Evolutionary conservation across 2,329 filamentous ascomycete genomes (phyloP), one percentile per base, ranked within the genome.

Genomic region (Ceratocystis eucalypticola): DNA sequence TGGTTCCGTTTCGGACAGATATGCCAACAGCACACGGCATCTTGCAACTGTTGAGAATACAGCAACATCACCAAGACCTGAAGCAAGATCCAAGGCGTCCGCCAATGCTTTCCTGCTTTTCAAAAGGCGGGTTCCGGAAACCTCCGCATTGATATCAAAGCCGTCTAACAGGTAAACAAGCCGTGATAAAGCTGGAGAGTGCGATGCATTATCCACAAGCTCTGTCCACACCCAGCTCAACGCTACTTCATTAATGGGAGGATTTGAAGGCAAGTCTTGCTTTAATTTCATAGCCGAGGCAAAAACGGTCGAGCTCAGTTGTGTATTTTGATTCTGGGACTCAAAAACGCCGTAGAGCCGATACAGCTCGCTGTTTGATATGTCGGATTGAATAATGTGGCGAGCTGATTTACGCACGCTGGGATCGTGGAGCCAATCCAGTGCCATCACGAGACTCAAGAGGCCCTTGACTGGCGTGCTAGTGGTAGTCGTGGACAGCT

Each of bases 301-400:
- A 71, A 93, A 82, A 0, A 94, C 85, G 64, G 83, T 84, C 25
- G 79, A 76, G 3, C 88, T 86, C 61, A 84, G 77, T 0, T 82
- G 78, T 1, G 72, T 70, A 28, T 87, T 86, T 0, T 80, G 83
- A 37, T 80, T 80, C 1, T 78, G 77, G 70, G 76, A 80, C 74
- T 96, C 89, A 2, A 91, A 83, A 15, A 90, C 75, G 0, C 88
- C 89, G 72, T 93, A 96, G 0, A 86, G 84, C 70, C 91, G 88
- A 75, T 95, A 96, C 0, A 96, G 77, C 15, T 79, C 77, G 2
- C 89, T 73, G 70, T 84, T 87, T 0, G 83, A 79, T 0, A 85
- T 79, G 66, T 84, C 82, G 61, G 80, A 80, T 72, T 88, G 93
- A n/a, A 96, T 75, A 0, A 96, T 77, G 5, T 76, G 75, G 71